phyloP scores from a whole-genome alignment of 75 land plant species.

The Selaginella moellendorffii region DNA sequence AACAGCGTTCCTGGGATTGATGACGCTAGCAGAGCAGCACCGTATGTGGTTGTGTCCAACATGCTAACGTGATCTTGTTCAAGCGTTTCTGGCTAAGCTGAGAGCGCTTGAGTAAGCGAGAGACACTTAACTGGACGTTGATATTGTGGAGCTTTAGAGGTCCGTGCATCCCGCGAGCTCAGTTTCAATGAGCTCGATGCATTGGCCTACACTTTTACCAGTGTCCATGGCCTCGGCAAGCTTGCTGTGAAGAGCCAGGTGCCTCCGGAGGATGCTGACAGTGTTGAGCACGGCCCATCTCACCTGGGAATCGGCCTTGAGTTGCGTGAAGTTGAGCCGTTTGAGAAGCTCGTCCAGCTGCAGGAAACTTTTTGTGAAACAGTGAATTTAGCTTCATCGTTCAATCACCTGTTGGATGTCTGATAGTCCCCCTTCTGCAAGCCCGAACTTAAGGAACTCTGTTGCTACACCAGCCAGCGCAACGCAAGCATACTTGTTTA shows the following conservation, averaged over 20 bases:
- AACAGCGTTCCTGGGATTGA: too few relatives aligned
- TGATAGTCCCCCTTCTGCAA: slow-evolving; percentile 80
- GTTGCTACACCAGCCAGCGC: slow-evolving; percentile 87
- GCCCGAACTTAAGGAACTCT: slow-evolving; percentile 67
- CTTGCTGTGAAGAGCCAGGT: slow-evolving; percentile 32
- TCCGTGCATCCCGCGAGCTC: slow-evolving; percentile 14
- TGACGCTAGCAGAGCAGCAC: too few relatives aligned
- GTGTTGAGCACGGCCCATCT: slow-evolving; percentile 96
- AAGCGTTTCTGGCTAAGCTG: too few relatives aligned
- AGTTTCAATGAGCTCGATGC: slow-evolving; percentile 62
- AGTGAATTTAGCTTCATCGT: background rate
- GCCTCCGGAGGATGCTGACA: slow-evolving; percentile 49
- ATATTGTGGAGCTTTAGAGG: too few relatives aligned
- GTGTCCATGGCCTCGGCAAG: slow-evolving; percentile 62
- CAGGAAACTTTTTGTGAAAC: background rate
- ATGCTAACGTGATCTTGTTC: too few relatives aligned
- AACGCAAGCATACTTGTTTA: slow-evolving; percentile 73
- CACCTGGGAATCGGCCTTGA: slow-evolving; percentile 83
- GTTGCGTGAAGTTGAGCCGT: slow-evolving; percentile 66
- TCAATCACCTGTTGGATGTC: slow-evolving; percentile 50
- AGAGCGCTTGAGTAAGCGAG: too few relatives aligned
- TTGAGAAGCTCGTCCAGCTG: slow-evolving; percentile 71
- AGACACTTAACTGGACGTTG: too few relatives aligned
- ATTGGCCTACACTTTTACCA: slow-evolving; percentile 56
- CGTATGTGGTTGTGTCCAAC: too few relatives aligned